Evolutionary conservation across 306 rosid species (phyloP).

Genomic region (Comarum palustre): DNA sequence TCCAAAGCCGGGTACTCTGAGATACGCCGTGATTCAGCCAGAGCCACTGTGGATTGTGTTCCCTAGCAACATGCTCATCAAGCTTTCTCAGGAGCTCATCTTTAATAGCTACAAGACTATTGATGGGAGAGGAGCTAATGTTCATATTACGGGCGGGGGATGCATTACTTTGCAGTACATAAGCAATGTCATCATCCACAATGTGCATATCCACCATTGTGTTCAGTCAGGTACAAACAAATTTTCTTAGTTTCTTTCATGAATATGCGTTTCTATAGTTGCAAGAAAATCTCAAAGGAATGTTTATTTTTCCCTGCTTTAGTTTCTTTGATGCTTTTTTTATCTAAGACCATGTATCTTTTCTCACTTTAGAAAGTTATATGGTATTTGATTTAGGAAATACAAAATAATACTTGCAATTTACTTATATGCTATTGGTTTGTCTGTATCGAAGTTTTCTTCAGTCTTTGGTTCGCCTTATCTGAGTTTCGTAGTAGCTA

Average conservation of each 20-base stretch:
- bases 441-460: background rate
- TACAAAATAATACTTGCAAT: background rate
- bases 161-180: constrained; percentile 88
- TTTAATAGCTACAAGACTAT: constrained; percentile 85
- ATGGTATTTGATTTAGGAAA: background rate
- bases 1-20: constrained; percentile 70
- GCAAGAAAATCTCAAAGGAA: background rate
- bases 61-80: constrained; percentile 69
- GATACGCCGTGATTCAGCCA: constrained; percentile 70
- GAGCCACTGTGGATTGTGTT: constrained; percentile 86
- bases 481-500: background rate
- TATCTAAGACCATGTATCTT: background rate
- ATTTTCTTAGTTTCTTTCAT: background rate
- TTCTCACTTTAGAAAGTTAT: background rate
- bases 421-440: background rate
- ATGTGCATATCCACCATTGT: constrained; percentile 88
- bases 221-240: constrained; percentile 53
- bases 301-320: background rate
- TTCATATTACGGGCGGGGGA: constrained; percentile 92
- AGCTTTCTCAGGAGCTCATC: constrained; percentile 80
- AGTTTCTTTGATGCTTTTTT: background rate
- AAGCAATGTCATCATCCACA: constrained; percentile 86
- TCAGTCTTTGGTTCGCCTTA: background rate
- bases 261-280: background rate
- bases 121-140: constrained; percentile 95